phyloP scores from a whole-genome alignment of 1,284 basidiomycete genomes.

The Blastosporella zonata region DNA sequence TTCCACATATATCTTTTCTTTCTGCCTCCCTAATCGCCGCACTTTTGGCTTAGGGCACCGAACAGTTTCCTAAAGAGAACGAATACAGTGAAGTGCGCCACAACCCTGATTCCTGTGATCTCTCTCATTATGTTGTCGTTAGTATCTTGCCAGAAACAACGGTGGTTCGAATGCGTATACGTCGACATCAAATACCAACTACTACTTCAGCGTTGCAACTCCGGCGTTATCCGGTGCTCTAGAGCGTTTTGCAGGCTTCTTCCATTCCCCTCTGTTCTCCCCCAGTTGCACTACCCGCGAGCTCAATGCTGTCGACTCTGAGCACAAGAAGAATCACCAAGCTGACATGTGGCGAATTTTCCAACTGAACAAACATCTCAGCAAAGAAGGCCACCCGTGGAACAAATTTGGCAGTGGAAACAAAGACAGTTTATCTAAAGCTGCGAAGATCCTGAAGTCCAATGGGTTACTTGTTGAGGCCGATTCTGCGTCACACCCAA shows the following conservation, averaged over 20 bases:
- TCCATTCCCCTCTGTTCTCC: slow-evolving; percentile 89
- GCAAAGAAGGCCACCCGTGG: slow-evolving; percentile 81
- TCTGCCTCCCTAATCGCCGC: not conserved
- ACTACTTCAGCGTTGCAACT: slow-evolving; percentile 90
- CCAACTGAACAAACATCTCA: slow-evolving; percentile 92
- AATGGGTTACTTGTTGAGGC: slow-evolving; percentile 38
- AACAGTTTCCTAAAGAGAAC: slow-evolving; percentile 87
- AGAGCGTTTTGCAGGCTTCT: slow-evolving; percentile 92
- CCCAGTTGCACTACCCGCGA: slow-evolving; percentile 92
- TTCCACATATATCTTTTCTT: not conserved
- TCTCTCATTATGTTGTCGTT: slow-evolving; percentile 6
- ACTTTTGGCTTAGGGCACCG: slow-evolving; percentile 55
- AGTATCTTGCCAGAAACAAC: slow-evolving; percentile 90
- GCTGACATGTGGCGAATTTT: slow-evolving; percentile 96
- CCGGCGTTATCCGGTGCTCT: slow-evolving; percentile 83
- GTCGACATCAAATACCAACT: slow-evolving; percentile 91
- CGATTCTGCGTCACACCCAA: slow-evolving; percentile 23
- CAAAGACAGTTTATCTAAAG: slow-evolving; percentile 77
- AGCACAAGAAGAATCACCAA: slow-evolving; percentile 98
- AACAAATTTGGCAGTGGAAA: slow-evolving; percentile 95
- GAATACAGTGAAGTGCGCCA: slow-evolving; percentile 78
- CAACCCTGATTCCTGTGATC: not conserved
- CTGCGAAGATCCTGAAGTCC: slow-evolving; percentile 53
- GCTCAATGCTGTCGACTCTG: slow-evolving; percentile 96
- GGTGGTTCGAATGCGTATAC: slow-evolving; percentile 95